Conservation (phyloP, 2,329 filamentous ascomycete species). For the Aspergillus sp. region DNA sequence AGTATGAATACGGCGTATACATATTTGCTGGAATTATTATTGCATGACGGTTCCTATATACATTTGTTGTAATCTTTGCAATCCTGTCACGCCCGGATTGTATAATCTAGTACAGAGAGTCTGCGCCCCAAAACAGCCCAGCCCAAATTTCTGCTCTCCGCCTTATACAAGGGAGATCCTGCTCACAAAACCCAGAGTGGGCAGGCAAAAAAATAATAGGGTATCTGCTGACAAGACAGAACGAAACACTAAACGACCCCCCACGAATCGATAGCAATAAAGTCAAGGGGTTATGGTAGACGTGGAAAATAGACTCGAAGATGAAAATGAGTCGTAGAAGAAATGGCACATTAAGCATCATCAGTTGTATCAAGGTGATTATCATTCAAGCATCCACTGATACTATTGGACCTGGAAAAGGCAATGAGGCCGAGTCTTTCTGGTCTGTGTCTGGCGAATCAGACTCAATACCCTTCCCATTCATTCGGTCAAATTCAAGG, state of each 20-base stretch:
- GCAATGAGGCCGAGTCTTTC: conserved; percentile 26
- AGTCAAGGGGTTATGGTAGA: conserved; percentile 4
- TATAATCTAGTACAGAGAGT: not conserved
- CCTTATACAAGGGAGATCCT: not conserved
- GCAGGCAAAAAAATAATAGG: conserved; percentile 20
- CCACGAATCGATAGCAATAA: conserved; percentile 18
- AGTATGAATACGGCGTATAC: not conserved
- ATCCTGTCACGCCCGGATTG: not conserved
- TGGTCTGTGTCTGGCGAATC: conserved; percentile 31
- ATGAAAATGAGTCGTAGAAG: not conserved
- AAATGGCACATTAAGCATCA: not conserved
- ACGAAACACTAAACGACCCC: conserved; percentile 11
- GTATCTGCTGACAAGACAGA: conserved; percentile 35
- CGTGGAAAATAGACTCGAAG: conserved; percentile 15
- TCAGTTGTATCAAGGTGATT: not conserved
- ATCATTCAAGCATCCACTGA: conserved; percentile 32
- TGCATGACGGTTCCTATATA: conserved; percentile 9
- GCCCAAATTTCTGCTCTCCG: not conserved
- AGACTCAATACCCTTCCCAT: conserved; percentile 32
- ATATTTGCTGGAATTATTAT: not conserved
- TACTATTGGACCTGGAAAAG: conserved; percentile 27
- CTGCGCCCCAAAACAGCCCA: not conserved
- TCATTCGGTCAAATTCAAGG: conserved; percentile 44
- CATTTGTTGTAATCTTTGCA: not conserved
- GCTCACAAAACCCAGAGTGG: conserved; percentile 1